phyloP scores from a whole-genome alignment of 2,329 filamentous ascomycete species.

The Hirsutella thompsonii region DNA sequence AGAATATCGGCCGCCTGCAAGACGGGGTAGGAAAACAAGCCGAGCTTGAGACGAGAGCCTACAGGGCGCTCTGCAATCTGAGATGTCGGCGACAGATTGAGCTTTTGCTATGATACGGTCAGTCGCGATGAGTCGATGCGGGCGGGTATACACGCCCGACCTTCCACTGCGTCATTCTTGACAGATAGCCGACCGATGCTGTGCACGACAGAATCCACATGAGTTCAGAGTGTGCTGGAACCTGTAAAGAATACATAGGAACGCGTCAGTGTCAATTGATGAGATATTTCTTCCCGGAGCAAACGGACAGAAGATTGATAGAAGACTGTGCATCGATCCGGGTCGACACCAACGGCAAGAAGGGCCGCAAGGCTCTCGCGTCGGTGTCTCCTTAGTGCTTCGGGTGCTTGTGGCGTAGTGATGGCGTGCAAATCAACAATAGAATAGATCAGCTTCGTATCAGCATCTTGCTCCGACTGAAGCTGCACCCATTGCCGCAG shows the following conservation, averaged over 20 bases:
- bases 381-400: conserved; percentile 48
- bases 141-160: no score
- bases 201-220: conserved; percentile 96
- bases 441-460: conserved; percentile 62
- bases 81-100: conserved; percentile 47
- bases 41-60: conserved; percentile 59
- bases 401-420: conserved; percentile 58
- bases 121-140: no score
- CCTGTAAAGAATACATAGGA: conserved; percentile 25
- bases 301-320: conserved; percentile 60
- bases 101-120: conserved; percentile 47
- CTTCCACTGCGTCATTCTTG: conserved; percentile 99
- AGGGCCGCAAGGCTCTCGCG: conserved; percentile 68
- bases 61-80: conserved; percentile 44
- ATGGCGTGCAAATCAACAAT: conserved; percentile 92
- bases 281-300: background rate
- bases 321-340: conserved; percentile 66
- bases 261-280: background rate
- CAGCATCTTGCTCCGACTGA: conserved; percentile 45
- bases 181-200: conserved; percentile 85
- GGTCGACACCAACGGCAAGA: conserved; percentile 73
- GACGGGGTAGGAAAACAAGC: conserved; percentile 91
- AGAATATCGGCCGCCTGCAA: conserved; percentile 91
- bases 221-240: conserved; percentile 70
- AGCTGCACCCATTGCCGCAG: conserved; percentile 74